Evolutionary conservation across 495 filamentous ascomycete genomes (phyloP), one percentile per base, ranked within the genome.

Genomic region (Bombardia bombarda): DNA sequence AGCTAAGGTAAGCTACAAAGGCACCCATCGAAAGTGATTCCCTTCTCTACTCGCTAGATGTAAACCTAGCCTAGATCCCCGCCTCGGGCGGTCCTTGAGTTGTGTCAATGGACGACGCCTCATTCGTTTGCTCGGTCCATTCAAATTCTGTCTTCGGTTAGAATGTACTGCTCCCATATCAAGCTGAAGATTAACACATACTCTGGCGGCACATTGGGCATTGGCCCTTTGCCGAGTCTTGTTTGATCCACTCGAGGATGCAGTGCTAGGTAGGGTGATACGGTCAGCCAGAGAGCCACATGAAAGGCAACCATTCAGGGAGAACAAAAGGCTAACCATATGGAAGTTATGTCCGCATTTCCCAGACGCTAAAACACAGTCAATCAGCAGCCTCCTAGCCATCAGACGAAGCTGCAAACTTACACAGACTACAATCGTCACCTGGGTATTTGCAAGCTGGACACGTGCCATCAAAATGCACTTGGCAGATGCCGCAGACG

Each of bases 181-280:
- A 20, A 17, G 25, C 33, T 16, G 30, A 20, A 34, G 43, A 25
- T 42, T 38, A 26, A 55, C 82, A n/a, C n/a, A 64, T 74, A 92
- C 87, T 90, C 63, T 96, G 92, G 39, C 92, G 77, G 57, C 92
- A 99, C 93, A 99, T 97, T 13, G 92, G 92, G 63, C 92, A 99
- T 34, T 94, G 79, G 13, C 89, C 92, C 56, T 93, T 90, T 7
- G 89, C 87, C 13, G 85, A 81, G 41, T 96, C 92, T 56, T 94
- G 89, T 52, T 92, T 82, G 45, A 99, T 86, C 92, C 92, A 99
- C 34, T 88, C 87, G 60, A 84, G 74, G 43, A 97, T 86, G 56
- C 92, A 99, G 63, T 99, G 92, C 90, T 95, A n/a, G 37, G 30
- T 8, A 16, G 34, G 24, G 18, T 9, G 4, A 10, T 18, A 38